Conservation (phyloP, 306 rosid genomes). For the Rosa rugosa region DNA sequence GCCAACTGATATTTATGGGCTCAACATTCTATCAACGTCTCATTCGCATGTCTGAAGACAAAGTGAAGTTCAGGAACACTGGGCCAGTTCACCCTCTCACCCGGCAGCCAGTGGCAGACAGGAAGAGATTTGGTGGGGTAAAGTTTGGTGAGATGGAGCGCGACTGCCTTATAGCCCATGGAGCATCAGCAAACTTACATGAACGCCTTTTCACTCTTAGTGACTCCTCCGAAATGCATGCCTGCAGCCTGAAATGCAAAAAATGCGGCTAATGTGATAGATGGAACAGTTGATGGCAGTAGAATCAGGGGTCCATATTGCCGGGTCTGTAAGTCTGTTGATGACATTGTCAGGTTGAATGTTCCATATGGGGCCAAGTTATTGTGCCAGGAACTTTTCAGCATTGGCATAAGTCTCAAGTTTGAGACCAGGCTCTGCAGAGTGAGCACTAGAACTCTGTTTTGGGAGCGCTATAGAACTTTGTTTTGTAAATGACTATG, state of each 20-base stretch:
- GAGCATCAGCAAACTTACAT: constrained; percentile 88
- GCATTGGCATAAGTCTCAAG: constrained; percentile 69
- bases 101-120: constrained; percentile 77
- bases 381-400: constrained; percentile 84
- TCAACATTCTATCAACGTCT: constrained; percentile 94
- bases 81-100: constrained; percentile 96
- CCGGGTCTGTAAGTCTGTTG: constrained; percentile 65
- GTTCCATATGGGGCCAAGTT: constrained; percentile 67
- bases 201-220: constrained; percentile 92
- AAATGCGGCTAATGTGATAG: constrained; percentile 65
- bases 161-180: constrained; percentile 93
- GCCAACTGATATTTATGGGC: constrained; percentile 86
- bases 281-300: constrained; percentile 59
- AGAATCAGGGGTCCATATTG: constrained; percentile 61
- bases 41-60: constrained; percentile 93
- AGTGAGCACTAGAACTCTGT: neutral
- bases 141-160: constrained; percentile 93
- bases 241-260: constrained; percentile 71
- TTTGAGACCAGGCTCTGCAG: constrained; percentile 70
- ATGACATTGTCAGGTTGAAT: constrained; percentile 65
- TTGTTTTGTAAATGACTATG: neutral
- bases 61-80: constrained; percentile 85
- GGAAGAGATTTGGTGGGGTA: constrained; percentile 85
- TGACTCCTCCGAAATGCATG: constrained; percentile 78
- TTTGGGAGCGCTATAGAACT: neutral